These are phyloP conservation scores for Starmerella lactis-condensi DNA, from an alignment of 805 yeast species.

Conservation along the genomic window DNA sequence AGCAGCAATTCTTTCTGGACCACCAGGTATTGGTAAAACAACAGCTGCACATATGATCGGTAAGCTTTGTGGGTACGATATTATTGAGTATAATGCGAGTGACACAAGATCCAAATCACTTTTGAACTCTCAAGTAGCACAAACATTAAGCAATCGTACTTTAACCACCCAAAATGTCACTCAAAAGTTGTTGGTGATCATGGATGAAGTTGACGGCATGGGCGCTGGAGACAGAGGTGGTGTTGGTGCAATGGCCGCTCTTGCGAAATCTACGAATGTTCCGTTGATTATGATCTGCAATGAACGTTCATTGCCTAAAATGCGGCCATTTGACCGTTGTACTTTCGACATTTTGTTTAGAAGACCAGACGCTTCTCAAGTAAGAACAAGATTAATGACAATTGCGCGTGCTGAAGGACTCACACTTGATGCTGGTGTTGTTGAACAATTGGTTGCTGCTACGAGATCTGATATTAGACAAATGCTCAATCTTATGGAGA, in stretches of 20 bases:
- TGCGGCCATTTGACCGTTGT: slow-evolving; percentile 84
- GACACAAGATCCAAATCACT: slow-evolving; percentile 72
- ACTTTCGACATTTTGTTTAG: slow-evolving; percentile 68
- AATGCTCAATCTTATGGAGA: slow-evolving; percentile 72
- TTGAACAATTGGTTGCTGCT: slow-evolving; percentile 67
- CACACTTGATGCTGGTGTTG: slow-evolving; percentile 57
- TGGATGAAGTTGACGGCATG: slow-evolving; percentile 99
- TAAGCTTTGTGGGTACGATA: slow-evolving; percentile 55
- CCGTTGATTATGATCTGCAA: slow-evolving; percentile 90
- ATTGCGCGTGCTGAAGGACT: slow-evolving; percentile 74
- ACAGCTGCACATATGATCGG: slow-evolving; percentile 77
- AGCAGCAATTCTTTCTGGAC: slow-evolving; percentile 78
- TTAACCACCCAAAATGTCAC: slow-evolving; percentile 52
- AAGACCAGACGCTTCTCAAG: slow-evolving; percentile 68
- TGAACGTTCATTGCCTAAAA: slow-evolving; percentile 78
- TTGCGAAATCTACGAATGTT: slow-evolving; percentile 66
- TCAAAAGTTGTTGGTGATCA: slow-evolving; percentile 57
- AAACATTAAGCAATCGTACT: slow-evolving; percentile 63
- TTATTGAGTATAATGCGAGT: slow-evolving; percentile 76
- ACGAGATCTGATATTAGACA: slow-evolving; percentile 88
- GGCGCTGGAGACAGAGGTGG: slow-evolving; percentile 98
- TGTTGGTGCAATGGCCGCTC: slow-evolving; percentile 78
- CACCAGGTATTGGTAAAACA: slow-evolving; percentile 91
- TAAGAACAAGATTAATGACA: slow-evolving; percentile 70
- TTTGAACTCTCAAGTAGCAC: slow-evolving; percentile 47